Percentiles rank a stretch among this genome's conserved stretches.
Evolutionary conservation across 345 rosid genomes (phyloP).

Genomic region (Gossypium longicalyx): DNA sequence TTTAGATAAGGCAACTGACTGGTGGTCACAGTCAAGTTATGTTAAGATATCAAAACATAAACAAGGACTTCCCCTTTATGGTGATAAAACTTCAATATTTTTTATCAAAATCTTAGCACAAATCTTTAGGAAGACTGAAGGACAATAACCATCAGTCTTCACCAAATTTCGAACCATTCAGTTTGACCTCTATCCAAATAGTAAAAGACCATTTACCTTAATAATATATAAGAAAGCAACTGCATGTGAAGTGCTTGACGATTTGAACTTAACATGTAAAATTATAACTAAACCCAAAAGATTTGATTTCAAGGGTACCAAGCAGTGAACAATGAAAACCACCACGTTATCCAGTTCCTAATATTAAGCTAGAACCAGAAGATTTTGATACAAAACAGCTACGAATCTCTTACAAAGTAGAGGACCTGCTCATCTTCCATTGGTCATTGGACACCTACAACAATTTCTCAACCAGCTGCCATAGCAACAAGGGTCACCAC

Average conservation of each 20-base stretch:
- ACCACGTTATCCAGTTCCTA: conserved; percentile 17
- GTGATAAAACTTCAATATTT: conserved; percentile 1
- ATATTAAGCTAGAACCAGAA: conserved; percentile 15
- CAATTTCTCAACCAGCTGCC: conserved; percentile 23
- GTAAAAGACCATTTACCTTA: conserved; percentile 17
- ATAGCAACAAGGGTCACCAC: conserved; percentile 15
- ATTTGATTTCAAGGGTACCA: conserved; percentile 19
- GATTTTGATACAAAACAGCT: conserved; percentile 10
- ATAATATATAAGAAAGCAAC: conserved; percentile 14
- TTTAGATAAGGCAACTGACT: neutral
- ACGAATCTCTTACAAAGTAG: conserved; percentile 12
- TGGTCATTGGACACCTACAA: conserved; percentile 9
- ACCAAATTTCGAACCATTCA: neutral
- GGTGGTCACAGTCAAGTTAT: neutral
- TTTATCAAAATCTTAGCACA: conserved; percentile 15
- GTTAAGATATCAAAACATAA: neutral
- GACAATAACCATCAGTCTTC: conserved; percentile 5
- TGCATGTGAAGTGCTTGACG: neutral
- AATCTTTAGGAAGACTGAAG: neutral
- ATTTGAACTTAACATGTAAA: neutral
- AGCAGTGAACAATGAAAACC: conserved; percentile 1
- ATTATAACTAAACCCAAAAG: neutral
- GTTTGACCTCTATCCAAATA: neutral
- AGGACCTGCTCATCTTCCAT: conserved; percentile 20
- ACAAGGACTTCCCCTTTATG: neutral